phyloP scores from a whole-genome alignment of 192 early-diverging fungal genomes.

The Bifiguratus adelaidae region DNA sequence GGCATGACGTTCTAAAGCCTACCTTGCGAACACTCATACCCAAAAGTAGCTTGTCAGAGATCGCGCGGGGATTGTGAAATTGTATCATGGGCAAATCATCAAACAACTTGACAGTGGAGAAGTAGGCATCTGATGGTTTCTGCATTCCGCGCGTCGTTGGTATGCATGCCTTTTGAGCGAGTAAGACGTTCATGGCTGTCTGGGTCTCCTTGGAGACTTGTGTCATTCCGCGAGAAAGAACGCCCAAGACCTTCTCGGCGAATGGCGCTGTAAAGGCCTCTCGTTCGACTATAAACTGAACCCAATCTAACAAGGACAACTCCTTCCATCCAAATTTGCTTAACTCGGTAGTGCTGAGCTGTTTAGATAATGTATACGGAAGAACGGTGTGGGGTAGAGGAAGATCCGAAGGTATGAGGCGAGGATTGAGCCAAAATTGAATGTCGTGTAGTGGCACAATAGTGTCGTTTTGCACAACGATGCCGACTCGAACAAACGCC shows the following conservation, averaged over 20 bases:
- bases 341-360: slow-evolving; percentile 51
- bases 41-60: slow-evolving; percentile 47
- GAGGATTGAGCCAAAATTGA: slow-evolving; percentile 54
- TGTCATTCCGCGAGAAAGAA: slow-evolving; percentile 34
- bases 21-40: slow-evolving; percentile 72
- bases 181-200: slow-evolving; percentile 10
- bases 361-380: slow-evolving; percentile 50
- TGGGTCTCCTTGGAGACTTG: slow-evolving; percentile 19
- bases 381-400: slow-evolving; percentile 47
- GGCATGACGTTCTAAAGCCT: too few relatives aligned
- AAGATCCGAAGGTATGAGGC: slow-evolving; percentile 47
- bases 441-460: slow-evolving; percentile 34
- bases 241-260: slow-evolving; percentile 53
- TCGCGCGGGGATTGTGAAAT: slow-evolving; percentile 32
- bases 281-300: slow-evolving; percentile 29
- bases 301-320: slow-evolving; percentile 53
- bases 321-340: slow-evolving; percentile 31
- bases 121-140: slow-evolving; percentile 61
- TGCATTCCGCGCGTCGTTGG: slow-evolving; percentile 62
- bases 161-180: slow-evolving; percentile 45
- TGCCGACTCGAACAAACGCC: slow-evolving; percentile 24
- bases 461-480: slow-evolving; percentile 28
- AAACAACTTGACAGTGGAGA: slow-evolving; percentile 70
- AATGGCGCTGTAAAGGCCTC: slow-evolving; percentile 44
- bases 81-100: slow-evolving; percentile 66